A percentile compares a stretch with the other conserved stretches of the same genome.
Conservation (phyloP, 2,329 filamentous ascomycete species). For the Cercospora sp. region DNA sequence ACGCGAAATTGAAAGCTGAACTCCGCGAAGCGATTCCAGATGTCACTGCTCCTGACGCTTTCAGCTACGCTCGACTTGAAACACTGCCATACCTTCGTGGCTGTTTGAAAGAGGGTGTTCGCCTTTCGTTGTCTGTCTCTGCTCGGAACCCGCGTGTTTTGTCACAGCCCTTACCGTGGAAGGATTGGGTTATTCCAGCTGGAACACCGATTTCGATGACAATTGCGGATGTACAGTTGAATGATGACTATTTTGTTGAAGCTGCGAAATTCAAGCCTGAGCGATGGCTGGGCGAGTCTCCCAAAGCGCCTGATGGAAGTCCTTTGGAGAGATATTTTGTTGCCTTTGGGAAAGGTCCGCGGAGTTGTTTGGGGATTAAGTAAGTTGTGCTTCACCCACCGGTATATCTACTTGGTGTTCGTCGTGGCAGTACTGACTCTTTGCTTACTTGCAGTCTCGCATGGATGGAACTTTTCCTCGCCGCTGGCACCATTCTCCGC, state of each 20-base stretch:
- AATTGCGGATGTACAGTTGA: slow-evolving; percentile 38
- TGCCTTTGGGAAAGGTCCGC: slow-evolving; percentile 41
- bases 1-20: slow-evolving; percentile 25
- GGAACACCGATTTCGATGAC: slow-evolving; percentile 38
- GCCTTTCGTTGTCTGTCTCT: slow-evolving; percentile 26
- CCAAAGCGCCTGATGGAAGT: slow-evolving; percentile 22
- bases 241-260: slow-evolving; percentile 37
- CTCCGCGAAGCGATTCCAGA: slow-evolving; percentile 33
- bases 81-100: slow-evolving; percentile 29
- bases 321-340: slow-evolving; percentile 40
- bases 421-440: neutral
- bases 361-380: slow-evolving; percentile 36
- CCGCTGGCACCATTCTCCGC: slow-evolving; percentile 25
- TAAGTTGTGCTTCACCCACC: slow-evolving; percentile 7
- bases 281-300: slow-evolving; percentile 38
- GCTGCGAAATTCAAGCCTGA: slow-evolving; percentile 39
- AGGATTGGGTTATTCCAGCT: slow-evolving; percentile 27
- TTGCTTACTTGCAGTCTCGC: slow-evolving; percentile 22
- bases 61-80: slow-evolving; percentile 24
- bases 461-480: slow-evolving; percentile 33
- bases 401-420: too few relatives aligned
- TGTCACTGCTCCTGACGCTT: slow-evolving; percentile 11
- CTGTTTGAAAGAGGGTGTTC: slow-evolving; percentile 26
- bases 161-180: slow-evolving; percentile 22
- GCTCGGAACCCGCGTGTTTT: slow-evolving; percentile 26